Evolutionary conservation across 495 filamentous ascomycete genomes (phyloP).

Genomic region (Chlorociboria aeruginascens): DNA sequence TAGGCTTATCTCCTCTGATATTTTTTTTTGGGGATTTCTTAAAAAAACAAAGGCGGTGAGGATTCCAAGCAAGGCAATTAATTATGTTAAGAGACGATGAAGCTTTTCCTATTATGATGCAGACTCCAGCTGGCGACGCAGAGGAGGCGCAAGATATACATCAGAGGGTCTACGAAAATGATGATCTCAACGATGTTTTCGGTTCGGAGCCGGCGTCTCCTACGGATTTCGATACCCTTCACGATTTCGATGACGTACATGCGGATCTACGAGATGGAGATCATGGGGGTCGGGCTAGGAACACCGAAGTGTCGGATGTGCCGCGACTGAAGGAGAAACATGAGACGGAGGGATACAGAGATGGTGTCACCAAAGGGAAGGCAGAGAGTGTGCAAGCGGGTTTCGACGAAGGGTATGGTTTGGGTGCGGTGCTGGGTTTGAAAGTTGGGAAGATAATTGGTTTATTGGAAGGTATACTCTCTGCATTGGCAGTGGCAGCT

Average conservation of each 20-base stretch:
- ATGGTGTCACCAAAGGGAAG: constrained; percentile 69
- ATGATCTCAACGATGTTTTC: constrained; percentile 19
- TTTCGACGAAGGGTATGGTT: constrained; percentile 76
- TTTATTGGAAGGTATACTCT: constrained; percentile 50
- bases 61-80: no score
- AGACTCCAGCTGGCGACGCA: not conserved
- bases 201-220: constrained; percentile 17
- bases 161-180: constrained; percentile 1
- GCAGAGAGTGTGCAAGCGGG: constrained; percentile 58
- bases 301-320: constrained; percentile 49
- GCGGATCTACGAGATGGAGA: not conserved
- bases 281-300: not conserved
- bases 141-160: not conserved
- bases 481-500: constrained; percentile 18
- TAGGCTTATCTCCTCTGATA: no score
- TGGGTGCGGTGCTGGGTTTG: constrained; percentile 69
- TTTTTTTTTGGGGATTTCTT: no score
- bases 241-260: not conserved
- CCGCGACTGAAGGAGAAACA: constrained; percentile 65
- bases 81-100: not conserved
- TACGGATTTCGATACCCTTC: not conserved
- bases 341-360: constrained; percentile 79
- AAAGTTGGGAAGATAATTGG: constrained; percentile 60
- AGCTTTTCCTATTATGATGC: not conserved
- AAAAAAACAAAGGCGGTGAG: no score